These are phyloP conservation scores for Aspergillus felis DNA, from an alignment of 2,329 filamentous ascomycete species.

Conservation along the genomic window DNA sequence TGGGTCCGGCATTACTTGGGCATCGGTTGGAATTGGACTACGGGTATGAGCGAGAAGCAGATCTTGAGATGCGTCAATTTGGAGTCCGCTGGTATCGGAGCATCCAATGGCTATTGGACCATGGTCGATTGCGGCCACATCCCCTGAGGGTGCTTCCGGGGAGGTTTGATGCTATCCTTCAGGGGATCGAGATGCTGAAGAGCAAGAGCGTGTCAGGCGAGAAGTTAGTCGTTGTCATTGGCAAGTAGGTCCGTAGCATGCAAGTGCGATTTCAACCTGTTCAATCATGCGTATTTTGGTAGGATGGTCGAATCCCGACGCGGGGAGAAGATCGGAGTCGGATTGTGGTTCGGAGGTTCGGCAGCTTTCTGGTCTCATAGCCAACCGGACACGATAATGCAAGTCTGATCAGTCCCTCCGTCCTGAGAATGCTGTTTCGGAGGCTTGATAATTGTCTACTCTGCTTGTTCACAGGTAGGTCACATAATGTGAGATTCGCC, in stretches of 20 bases:
- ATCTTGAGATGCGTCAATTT: constrained; percentile 6
- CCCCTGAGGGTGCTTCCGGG: constrained; percentile 10
- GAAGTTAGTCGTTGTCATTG: constrained; percentile 12
- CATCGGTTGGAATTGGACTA: constrained; percentile 15
- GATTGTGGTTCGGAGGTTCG: too few species aligned
- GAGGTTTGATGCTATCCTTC: constrained; percentile 8
- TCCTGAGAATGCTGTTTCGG: too few species aligned
- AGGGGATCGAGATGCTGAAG: constrained; percentile 13
- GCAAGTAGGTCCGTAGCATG: not conserved
- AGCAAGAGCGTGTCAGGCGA: constrained; percentile 10
- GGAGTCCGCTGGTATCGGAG: not conserved
- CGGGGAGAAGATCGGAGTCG: too few species aligned
- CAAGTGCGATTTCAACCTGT: too few species aligned
- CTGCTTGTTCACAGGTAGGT: too few species aligned
- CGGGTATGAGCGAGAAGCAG: constrained; percentile 15
- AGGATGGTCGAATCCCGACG: too few species aligned
- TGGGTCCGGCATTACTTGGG: constrained; percentile 27
- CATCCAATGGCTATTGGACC: constrained; percentile 12
- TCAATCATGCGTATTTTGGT: too few species aligned
- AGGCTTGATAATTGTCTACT: too few species aligned
- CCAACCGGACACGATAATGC: not conserved
- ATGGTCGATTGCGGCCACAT: constrained; percentile 12
- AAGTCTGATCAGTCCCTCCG: not conserved
- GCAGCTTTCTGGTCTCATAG: not conserved
- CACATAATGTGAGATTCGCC: too few species aligned